phyloP scores from a whole-genome alignment of 441 rosid species.

The Erodium chrysanthum region DNA sequence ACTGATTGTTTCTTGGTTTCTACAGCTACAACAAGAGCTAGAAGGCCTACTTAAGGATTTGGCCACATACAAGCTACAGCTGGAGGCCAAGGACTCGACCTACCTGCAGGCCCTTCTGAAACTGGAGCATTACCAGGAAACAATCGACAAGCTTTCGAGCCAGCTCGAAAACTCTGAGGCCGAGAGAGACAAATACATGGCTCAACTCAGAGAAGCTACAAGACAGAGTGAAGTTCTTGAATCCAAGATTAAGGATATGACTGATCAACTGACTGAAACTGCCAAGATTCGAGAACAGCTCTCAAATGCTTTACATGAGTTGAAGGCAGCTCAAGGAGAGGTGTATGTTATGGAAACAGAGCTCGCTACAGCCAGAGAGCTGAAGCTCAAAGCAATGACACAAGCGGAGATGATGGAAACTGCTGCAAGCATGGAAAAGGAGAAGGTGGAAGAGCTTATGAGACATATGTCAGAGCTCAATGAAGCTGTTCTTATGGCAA shows the following conservation, averaged over 20 bases:
- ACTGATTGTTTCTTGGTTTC: not conserved
- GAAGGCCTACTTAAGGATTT: conserved; percentile 34
- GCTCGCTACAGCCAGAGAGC: conserved; percentile 32
- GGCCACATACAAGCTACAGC: conserved; percentile 36
- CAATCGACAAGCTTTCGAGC: conserved; percentile 25
- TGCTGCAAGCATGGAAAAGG: conserved; percentile 29
- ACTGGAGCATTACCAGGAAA: conserved; percentile 29
- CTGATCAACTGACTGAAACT: conserved; percentile 24
- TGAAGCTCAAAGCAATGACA: conserved; percentile 27
- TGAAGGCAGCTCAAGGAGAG: conserved; percentile 32
- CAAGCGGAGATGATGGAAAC: conserved; percentile 28
- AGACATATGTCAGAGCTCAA: conserved; percentile 24
- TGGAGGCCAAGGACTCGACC: conserved; percentile 44
- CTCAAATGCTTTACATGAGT: conserved; percentile 27
- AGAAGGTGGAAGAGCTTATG: conserved; percentile 28
- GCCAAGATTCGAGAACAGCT: conserved; percentile 29
- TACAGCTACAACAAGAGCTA: conserved; percentile 13
- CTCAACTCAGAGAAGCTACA: conserved; percentile 23
- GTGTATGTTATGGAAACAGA: conserved; percentile 30
- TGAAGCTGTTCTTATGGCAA: conserved; percentile 22
- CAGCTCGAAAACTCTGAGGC: conserved; percentile 28
- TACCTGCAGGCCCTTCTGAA: conserved; percentile 28
- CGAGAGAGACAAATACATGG: conserved; percentile 26
- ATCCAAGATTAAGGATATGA: conserved; percentile 29
- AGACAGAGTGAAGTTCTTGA: conserved; percentile 25